Evolutionary conservation across 768 basidiomycete genomes (phyloP), one percentile per base, ranked within the genome.

Genomic region (Podaxis carcinomalis): DNA sequence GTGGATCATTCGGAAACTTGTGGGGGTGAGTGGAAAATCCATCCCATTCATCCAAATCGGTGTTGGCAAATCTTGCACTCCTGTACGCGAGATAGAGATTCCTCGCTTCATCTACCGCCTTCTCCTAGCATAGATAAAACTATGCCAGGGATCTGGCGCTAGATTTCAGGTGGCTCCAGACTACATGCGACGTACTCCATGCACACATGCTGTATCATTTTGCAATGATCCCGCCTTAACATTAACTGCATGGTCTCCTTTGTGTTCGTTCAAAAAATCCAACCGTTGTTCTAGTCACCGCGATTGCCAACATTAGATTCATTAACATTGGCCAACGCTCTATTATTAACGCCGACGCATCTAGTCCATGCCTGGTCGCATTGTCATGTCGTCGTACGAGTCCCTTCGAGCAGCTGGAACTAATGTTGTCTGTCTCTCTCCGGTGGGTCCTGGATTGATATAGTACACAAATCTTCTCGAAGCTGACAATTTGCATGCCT

Each of bases 341-440:
- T 23, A 19, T 49, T 21, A 57, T 42, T 32, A 46, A 37, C 19
- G 40, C 28, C 28, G 6, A 40, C 32, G 47, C 19, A 51, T 44
- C 10, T 69, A 86, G 83, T 84, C 83, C 2, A 80, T 85, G 77
- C 83, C 83, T 1, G 85, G 85, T 4, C 72, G 86, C 59, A 83
- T 88, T 53, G 83, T 84, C 21, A 77, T 85, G 77, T 85, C 86
- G 5, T 84, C 83, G 4, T 85, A 84, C 67, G 84, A 87, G 73
- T 81, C 83, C 13, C 70, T 87, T 14, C 76, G 82, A 42, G 84
- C 85, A 2, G 80, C 84, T 23, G 84, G 85, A 4, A 85, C 80
- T 2, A 83, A 72, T 47, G 77, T 86, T 13, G 68, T 86, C 5
- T 88, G 86, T 68, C 78, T 87, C 37, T 86, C 85, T 16, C 85